Evolutionary conservation across 2,329 filamentous ascomycete genomes (phyloP), one percentile per base, ranked within the genome.

Genomic region (Ophiocordyceps camponoti-saundersi): DNA sequence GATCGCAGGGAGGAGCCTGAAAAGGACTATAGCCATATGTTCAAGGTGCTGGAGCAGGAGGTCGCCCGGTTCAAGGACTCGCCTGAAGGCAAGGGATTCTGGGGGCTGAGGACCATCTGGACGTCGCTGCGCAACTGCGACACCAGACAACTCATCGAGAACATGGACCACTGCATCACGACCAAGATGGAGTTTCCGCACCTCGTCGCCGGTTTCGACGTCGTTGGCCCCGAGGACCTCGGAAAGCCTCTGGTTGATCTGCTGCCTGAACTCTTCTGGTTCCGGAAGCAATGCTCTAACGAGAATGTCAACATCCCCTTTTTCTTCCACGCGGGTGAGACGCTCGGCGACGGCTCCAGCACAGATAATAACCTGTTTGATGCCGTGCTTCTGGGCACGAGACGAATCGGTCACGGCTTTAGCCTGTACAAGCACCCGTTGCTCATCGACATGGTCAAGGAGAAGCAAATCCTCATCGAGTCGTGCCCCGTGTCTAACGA

Each of bases 311-410:
- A 87, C 45, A 79, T 98, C 11, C 90, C 90, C 1, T 95, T 95
- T 68, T 94, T 94, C 69, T 93, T 96, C 68, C 89, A 95, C 61
- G 89, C 90, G 0, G 90, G 89, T 52, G 89, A 95, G 64, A 86
- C 80, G 32, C 76, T 94, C 1, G 87, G 86, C 22, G 66, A 70
- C 50, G 88, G 87, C 26, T 80, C 79, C 53, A 72, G 70, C 20
- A 82, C 83, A 0, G 89, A 95, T 57, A 57, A 66, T 50, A 95
- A 95, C 61, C 73, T 96, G 3, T 95, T 88, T 60, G 89, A 95
- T 60, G 88, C 88, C 1, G 73, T 96, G 15, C 67, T 95, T 10
- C 74, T 96, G 6, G 89, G 88, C 3, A 90, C 88, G 0, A 72
- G 90, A 46, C 78, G 92, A 49, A 93, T 98, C 50, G 90, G 90